Evolutionary conservation across 2,329 filamentous ascomycete species (phyloP), one percentile per base, ranked within the genome.

Genomic region (Drechmeria coniospora): DNA sequence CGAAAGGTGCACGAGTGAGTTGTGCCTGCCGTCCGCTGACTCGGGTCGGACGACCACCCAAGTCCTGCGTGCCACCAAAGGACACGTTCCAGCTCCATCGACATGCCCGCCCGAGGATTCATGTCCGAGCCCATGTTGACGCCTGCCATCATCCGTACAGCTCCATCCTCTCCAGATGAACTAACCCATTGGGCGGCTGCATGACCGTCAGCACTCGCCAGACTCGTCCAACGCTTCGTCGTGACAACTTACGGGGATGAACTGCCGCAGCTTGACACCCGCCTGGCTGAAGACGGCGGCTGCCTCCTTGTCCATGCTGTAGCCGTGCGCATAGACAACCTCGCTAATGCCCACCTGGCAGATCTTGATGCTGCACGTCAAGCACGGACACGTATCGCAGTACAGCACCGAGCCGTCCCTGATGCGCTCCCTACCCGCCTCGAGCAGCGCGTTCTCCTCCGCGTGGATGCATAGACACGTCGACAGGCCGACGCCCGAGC

Each of bases 361-460:
- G 45, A 98, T 95, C 61, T 98, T 98, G 60, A 98, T 92, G 44
- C 83, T 93, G 54, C 90, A 98, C 3, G 90, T 98, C 51, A 98
- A 61, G 50, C 90, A 98, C 4, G 90, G 90, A 53, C 90, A 98
- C 40, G 86, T 94, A 49, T 94, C 82, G 54, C 86, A 94, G 56
- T 94, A 98, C 15, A 98, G 59, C 27, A 83, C 79, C 21, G 80
- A 72, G 4, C 76, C 80, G 30, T 82, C 78, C 13, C 82, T 65
- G 40, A 98, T 83, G 32, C 90, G 67, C 53, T 95, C 90, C 41
- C 90, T 65, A 1, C 90, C 90, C 13, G 90, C 90, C 59, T 98
- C 90, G 8, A 98, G 64, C 32, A 98, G 64, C 2, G 90, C 90
- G 50, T 98, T 98, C 57, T 98, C 90, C 59, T 98, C 90, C 1